Evolutionary conservation across 306 rosid species (phyloP).

Genomic region (Quercus bicolor): DNA sequence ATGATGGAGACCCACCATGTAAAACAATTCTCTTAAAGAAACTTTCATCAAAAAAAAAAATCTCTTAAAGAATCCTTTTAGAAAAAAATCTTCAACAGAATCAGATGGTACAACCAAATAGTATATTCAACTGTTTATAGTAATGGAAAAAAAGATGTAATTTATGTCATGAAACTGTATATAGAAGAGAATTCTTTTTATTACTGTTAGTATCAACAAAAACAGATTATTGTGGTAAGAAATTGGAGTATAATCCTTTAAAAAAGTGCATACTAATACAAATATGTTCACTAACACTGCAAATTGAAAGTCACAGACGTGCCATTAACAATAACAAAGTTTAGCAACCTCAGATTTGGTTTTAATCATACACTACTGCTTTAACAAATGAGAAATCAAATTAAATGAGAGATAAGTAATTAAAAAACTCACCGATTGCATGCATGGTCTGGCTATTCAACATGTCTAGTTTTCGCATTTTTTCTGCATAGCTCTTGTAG

Average conservation of each 20-base stretch:
- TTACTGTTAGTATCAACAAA: too few species aligned
- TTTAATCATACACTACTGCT: not conserved
- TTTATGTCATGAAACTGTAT: too few species aligned
- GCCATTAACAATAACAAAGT: not conserved
- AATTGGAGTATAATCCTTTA: too few species aligned
- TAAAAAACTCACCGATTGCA: slow-evolving; percentile 60
- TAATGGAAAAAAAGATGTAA: too few species aligned
- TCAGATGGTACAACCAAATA: too few species aligned
- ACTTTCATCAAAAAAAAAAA: not conserved
- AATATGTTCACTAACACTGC: not conserved
- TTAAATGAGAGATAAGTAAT: not conserved
- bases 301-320: not conserved
- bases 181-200: too few species aligned
- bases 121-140: too few species aligned
- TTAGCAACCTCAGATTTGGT: not conserved
- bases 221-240: too few species aligned
- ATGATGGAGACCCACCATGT: slow-evolving; percentile 28
- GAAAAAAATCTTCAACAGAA: not conserved
- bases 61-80: not conserved
- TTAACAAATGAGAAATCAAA: not conserved
- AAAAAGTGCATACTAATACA: too few species aligned
- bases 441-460: slow-evolving; percentile 85
- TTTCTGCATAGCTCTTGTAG: slow-evolving; percentile 58
- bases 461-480: slow-evolving; percentile 75
- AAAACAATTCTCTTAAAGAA: not conserved